Percentiles rank a stretch among this genome's conserved stretches.
Conservation (phyloP, 768 basidiomycete genomes). For the Gymnopilus dilepis region DNA sequence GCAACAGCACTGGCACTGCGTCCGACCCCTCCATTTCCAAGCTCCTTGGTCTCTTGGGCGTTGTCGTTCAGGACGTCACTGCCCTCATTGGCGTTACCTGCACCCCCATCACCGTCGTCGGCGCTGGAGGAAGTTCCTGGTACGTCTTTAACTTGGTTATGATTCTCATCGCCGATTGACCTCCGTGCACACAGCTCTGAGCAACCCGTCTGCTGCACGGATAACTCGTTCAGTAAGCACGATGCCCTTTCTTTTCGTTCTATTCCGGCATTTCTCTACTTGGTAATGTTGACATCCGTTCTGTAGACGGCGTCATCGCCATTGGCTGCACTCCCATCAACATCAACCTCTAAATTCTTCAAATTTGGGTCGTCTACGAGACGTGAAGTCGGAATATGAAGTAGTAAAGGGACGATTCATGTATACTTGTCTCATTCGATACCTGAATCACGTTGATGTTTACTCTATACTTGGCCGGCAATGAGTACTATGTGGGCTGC, state of each 20-base stretch:
- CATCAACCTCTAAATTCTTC: conserved; percentile 21
- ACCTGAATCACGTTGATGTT: no score
- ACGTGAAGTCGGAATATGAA: neutral
- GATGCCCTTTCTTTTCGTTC: neutral
- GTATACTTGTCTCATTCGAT: no score
- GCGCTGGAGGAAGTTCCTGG: conserved; percentile 17
- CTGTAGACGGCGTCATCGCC: conserved; percentile 27
- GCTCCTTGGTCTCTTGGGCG: conserved; percentile 31
- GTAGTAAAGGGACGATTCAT: neutral
- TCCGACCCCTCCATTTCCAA: conserved; percentile 12
- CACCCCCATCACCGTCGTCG: conserved; percentile 23
- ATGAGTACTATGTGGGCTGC: no score
- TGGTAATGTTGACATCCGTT: no score
- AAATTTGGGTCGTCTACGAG: no score
- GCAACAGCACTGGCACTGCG: conserved; percentile 22
- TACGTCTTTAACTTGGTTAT: neutral
- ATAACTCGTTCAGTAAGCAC: conserved; percentile 8
- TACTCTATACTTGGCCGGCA: no score
- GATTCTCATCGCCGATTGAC: neutral
- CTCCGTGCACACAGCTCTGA: neutral
- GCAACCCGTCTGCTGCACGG: conserved; percentile 10
- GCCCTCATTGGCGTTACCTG: conserved; percentile 23
- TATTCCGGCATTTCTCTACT: no score
- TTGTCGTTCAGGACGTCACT: conserved; percentile 16
- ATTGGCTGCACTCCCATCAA: conserved; percentile 34